Evolutionary conservation across 73 alveolate genomes (phyloP).

Genomic region (Blepharisma stoltei): DNA sequence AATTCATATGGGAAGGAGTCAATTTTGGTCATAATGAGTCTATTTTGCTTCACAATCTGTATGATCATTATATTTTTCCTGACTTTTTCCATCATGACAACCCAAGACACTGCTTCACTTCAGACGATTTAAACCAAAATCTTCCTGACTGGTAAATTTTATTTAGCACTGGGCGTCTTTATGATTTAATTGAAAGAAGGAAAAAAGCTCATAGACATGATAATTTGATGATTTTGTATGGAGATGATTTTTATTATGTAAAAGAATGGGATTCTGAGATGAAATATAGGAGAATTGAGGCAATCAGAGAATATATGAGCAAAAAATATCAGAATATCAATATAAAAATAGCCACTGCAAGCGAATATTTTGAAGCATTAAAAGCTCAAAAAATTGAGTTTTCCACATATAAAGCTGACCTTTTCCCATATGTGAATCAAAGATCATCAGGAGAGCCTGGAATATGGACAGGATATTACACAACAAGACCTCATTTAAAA

Average conservation of each 20-base stretch:
- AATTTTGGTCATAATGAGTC: background rate
- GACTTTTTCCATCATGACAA: background rate
- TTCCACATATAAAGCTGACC: background rate
- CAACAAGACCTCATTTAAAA: conserved; percentile 13
- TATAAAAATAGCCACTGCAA: background rate
- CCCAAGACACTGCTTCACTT: background rate
- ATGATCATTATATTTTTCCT: conserved; percentile 15
- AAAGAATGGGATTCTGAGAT: background rate
- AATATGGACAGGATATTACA: conserved; percentile 17
- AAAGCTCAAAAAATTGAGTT: background rate
- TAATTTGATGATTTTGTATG: conserved; percentile 10
- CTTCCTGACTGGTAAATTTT: background rate
- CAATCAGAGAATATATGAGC: background rate
- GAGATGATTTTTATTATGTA: conserved; percentile 11
- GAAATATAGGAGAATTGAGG: background rate
- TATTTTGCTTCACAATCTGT: conserved; percentile 6
- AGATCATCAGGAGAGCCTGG: background rate
- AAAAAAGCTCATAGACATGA: background rate
- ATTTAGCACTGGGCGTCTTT: background rate
- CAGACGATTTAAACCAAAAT: no score
- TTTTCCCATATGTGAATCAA: background rate
- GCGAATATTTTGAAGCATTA: conserved; percentile 3
- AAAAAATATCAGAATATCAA: background rate
- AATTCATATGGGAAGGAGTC: background rate
- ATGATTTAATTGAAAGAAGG: background rate